These are phyloP conservation scores for Lipomyces anomalus DNA, from an alignment of 805 yeast genomes.

Conservation along the genomic window DNA sequence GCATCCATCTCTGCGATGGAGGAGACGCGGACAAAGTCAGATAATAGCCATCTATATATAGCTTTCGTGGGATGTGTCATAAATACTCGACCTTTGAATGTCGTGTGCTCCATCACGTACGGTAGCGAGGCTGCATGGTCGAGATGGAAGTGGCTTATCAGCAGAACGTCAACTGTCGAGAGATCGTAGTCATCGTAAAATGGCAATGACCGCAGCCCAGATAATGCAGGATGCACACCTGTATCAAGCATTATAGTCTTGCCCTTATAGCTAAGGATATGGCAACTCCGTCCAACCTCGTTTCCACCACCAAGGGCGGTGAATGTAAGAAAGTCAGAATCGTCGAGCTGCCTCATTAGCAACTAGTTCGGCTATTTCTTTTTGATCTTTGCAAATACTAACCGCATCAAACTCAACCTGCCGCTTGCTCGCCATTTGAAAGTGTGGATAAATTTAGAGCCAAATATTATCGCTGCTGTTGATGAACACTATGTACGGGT, in stretches of 20 bases:
- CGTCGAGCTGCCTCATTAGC: conserved; percentile 23
- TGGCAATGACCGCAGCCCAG: conserved; percentile 87
- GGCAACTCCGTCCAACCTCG: conserved; percentile 97
- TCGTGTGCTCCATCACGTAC: conserved; percentile 95
- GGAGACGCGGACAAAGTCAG: conserved; percentile 91
- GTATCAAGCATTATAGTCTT: conserved; percentile 96
- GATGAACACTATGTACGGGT: too few species aligned
- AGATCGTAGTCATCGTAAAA: conserved; percentile 93
- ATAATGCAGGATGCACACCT: conserved; percentile 93
- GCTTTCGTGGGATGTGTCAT: conserved; percentile 99
- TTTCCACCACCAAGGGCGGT: conserved; percentile 96
- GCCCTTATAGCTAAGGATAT: conserved; percentile 83
- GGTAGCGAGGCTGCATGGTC: conserved; percentile 99
- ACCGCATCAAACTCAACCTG: conserved; percentile 12
- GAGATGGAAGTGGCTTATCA: conserved; percentile 91
- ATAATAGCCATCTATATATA: conserved; percentile 88
- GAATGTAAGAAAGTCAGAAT: conserved; percentile 51
- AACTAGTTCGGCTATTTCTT: neutral
- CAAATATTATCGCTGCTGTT: too few species aligned
- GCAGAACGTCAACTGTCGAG: conserved; percentile 73
- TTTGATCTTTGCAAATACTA: neutral
- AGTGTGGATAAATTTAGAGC: too few species aligned
- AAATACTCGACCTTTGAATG: conserved; percentile 89
- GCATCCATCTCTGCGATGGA: conserved; percentile 20
- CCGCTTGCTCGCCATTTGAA: too few species aligned